These are phyloP conservation scores for Penicillium simplicissimum DNA, from an alignment of 495 filamentous ascomycete species.

Conservation along the genomic window DNA sequence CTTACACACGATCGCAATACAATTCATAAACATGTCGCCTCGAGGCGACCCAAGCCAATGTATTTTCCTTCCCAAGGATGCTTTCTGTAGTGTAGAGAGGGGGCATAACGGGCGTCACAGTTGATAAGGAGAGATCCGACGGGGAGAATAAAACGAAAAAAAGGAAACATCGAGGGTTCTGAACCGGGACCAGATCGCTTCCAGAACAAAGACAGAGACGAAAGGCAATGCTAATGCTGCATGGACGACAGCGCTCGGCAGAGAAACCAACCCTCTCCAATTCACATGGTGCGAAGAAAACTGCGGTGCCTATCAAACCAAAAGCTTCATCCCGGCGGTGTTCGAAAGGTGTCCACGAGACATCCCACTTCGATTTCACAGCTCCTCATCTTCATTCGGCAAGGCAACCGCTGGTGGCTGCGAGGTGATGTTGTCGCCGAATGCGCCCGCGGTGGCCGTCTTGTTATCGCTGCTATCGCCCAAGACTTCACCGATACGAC, in stretches of 20 bases:
- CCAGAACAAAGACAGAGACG: neutral
- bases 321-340: neutral
- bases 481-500: conserved; percentile 39
- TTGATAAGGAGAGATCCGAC: conserved; percentile 2
- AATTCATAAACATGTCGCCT: conserved; percentile 22
- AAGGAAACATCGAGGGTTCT: neutral
- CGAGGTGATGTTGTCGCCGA: conserved; percentile 20
- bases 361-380: conserved; percentile 25
- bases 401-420: neutral
- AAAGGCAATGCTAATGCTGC: conserved; percentile 2
- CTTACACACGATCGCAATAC: neutral
- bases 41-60: conserved; percentile 23
- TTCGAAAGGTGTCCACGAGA: neutral
- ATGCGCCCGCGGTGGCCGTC: conserved; percentile 8
- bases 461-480: conserved; percentile 21
- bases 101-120: conserved; percentile 32
- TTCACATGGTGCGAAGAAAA: neutral
- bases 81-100: conserved; percentile 23
- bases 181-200: neutral
- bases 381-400: conserved; percentile 40
- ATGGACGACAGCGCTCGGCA: neutral
- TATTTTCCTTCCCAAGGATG: conserved; percentile 26
- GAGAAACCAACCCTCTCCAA: neutral
- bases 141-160: neutral
- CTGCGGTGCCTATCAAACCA: conserved; percentile 11